These are phyloP conservation scores for Paspalum vaginatum DNA, from an alignment of 176 grass and related monocot species.

Conservation along the genomic window DNA sequence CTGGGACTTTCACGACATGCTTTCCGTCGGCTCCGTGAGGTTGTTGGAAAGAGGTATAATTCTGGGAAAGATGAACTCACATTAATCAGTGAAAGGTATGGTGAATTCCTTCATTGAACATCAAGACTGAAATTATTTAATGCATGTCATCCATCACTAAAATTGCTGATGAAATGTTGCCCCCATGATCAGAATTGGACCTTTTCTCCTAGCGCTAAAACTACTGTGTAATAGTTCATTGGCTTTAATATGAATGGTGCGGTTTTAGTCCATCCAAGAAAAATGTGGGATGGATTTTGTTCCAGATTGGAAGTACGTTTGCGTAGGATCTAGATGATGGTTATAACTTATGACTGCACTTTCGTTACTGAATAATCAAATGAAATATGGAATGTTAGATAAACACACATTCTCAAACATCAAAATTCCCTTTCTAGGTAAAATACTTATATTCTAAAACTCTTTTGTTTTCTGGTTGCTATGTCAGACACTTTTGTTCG, in stretches of 20 bases:
- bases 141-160: constrained; percentile 9
- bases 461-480: constrained; percentile 1
- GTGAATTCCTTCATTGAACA: constrained; percentile 17
- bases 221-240: constrained; percentile 15
- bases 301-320: constrained; percentile 8
- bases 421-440: constrained; percentile 8
- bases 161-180: background rate
- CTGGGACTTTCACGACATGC: constrained; percentile 81
- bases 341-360: constrained; percentile 11
- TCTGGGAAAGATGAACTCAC: constrained; percentile 92
- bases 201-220: background rate
- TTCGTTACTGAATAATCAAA: constrained; percentile 17
- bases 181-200: background rate
- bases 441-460: constrained; percentile 16
- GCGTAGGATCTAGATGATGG: background rate
- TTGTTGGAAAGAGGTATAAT: constrained; percentile 91
- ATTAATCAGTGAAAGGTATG: constrained; percentile 89
- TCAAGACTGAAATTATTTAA: constrained; percentile 18
- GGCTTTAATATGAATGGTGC: background rate
- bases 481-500: background rate
- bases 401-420: constrained; percentile 4
- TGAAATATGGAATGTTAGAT: background rate
- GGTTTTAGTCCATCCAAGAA: constrained; percentile 1
- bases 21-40: constrained; percentile 66
- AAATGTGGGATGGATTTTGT: background rate